Base-by-base conservation (phyloP, 2,329 filamentous ascomycete species). In the Fusarium sp. region DNA sequence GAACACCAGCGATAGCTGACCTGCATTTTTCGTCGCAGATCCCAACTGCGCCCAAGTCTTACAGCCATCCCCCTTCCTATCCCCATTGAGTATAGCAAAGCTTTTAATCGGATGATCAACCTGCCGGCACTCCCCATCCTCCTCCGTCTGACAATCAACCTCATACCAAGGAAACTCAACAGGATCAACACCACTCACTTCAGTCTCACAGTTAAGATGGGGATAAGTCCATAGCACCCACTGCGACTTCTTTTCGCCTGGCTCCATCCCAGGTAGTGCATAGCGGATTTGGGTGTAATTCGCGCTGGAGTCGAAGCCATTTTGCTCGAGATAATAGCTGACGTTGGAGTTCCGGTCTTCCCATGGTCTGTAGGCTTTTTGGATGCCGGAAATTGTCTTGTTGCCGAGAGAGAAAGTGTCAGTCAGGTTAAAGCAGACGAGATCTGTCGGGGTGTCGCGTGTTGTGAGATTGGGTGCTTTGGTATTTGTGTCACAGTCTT, bases 1-100 rank as follows among this genome's bases (percentile, higher is more conserved):
- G 0, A 25, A 11, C 0, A 14, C 2, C 0, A 1, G 10, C 2
- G 16, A 13, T 7, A 25, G 8, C 0, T 24, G 29, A 22, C 14
- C 5, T 0, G 4, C 6, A 10, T 2, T 20, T 11, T 11, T 32
- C 3, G 20, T 11, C 4, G 27, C 51, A 42, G 20, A 24, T 18
- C 52, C 40, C 27, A 54, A 22, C 9, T 55, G 16, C 18, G 40
- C 52, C 27, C 52, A 55, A 18, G 14, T 32, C 12, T 55, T 32
- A 10, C 40, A 46, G 1, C 2, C 5, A 34, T 32, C 27, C 3
- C 20, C 27, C 3, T 25, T 3, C 6, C 20, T 29, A n/a, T 54
- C 29, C 3, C 13, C 3, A 1, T n/a, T 22, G 0, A 30, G 20
- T 10, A 48, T 29, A 13, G 53, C 22, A 56, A 56, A 56, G 7